Evolutionary conservation across 2,329 filamentous ascomycete genomes (phyloP).

Genomic region (Aspergillus fumigatus): DNA sequence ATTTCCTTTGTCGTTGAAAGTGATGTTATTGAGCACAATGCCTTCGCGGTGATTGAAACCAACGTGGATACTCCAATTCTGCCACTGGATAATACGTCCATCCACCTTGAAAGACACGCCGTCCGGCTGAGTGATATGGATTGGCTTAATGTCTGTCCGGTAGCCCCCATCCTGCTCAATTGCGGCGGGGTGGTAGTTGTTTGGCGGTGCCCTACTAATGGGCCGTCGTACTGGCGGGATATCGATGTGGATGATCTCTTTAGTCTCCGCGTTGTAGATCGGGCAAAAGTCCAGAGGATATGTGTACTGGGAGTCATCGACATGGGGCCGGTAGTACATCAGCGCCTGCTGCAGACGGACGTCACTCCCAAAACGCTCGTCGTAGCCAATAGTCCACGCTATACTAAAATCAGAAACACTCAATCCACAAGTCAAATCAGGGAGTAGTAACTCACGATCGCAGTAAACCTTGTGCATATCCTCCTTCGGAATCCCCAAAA

Average conservation of each 20-base stretch:
- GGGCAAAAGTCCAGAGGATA: slow-evolving; percentile 92
- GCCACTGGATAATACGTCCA: slow-evolving; percentile 74
- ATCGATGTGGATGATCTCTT: slow-evolving; percentile 77
- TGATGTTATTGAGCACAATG: slow-evolving; percentile 84
- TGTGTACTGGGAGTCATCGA: slow-evolving; percentile 85
- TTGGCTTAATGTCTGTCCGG: slow-evolving; percentile 74
- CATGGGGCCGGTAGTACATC: slow-evolving; percentile 88
- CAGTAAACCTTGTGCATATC: slow-evolving; percentile 97
- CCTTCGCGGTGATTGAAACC: slow-evolving; percentile 95
- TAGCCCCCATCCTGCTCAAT: slow-evolving; percentile 72
- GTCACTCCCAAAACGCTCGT: slow-evolving; percentile 77
- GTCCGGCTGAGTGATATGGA: slow-evolving; percentile 82
- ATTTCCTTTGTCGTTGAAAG: slow-evolving; percentile 77
- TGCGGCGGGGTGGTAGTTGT: slow-evolving; percentile 74
- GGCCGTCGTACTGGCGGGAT: slow-evolving; percentile 73
- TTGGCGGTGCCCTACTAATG: slow-evolving; percentile 64
- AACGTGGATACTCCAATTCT: slow-evolving; percentile 89
- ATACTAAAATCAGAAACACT: slow-evolving; percentile 5
- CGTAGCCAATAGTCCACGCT: slow-evolving; percentile 93
- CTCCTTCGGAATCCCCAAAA: slow-evolving; percentile 72
- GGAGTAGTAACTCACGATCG: slow-evolving; percentile 57
- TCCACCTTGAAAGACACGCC: slow-evolving; percentile 80
- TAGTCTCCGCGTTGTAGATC: slow-evolving; percentile 77
- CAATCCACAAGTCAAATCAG: background rate
- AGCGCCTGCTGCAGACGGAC: slow-evolving; percentile 83